Evolutionary conservation across 345 rosid species (phyloP), one percentile per base, ranked within the genome.

Genomic region (Sisymbrium altissimum): DNA sequence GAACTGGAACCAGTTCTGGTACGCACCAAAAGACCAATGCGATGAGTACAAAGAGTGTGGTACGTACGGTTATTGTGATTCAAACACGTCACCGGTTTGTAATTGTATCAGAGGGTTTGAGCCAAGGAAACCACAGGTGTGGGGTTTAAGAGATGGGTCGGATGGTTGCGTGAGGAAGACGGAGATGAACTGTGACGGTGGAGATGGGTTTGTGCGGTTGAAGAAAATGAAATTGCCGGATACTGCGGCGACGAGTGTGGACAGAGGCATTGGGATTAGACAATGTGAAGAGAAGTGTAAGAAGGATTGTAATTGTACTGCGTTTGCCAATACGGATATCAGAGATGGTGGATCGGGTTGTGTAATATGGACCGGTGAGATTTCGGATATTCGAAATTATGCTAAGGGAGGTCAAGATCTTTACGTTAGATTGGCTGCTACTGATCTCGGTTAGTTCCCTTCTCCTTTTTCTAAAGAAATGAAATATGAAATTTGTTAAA

Each of bases 1-100:
- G 25, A 18, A 13, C 4, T 94, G 97, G 97, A 83, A 74, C 66
- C 6, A 40, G 14, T 89, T 89, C 48, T 94, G 98, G 98, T 85
- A 67, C 14, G 93, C 96, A 9, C 97, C 90, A 0, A 88, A 91
- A 52, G 98, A 94, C 72, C 96, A 91, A 73, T 94, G 98, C 45
- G 97, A 94, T 78, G 0, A 60, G 0, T 89, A 82, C 74, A 10
- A 64, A 0, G 87, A 73, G 70, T 94, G 98, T 63, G 97, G 98
- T 18, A 71, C 79, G 0, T 88, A 71, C 48, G 88, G 98, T 6
- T 64, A 89, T 0, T 94, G 98, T 2, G 95, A 94, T 43, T 66
- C 80, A 4, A 84, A 91, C 61, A 85, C 81, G 0, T 89, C 91
- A 1, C 97, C 98, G 2, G 88, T 89, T 38, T 94, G 98, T 74